Conservation (phyloP, 805 yeast genomes). For the Zygosaccharomyces gambellarensis region DNA sequence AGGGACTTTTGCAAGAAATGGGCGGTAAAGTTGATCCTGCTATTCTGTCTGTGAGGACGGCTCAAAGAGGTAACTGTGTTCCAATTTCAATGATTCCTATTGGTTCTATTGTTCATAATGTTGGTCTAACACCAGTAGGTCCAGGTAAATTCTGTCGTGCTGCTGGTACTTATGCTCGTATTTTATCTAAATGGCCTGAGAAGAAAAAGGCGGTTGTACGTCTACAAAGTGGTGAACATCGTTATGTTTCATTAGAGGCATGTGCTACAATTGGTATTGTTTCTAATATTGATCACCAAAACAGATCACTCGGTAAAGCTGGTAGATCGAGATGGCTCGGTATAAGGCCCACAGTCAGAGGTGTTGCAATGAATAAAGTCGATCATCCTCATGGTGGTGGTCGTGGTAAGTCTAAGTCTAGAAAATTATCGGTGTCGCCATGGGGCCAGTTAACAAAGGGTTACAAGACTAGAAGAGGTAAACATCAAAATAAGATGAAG, state of each 20-base stretch:
- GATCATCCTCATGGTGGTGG: slow-evolving; percentile 99
- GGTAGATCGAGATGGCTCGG: slow-evolving; percentile 92
- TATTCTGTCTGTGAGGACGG: slow-evolving; percentile 75
- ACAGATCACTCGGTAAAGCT: slow-evolving; percentile 88
- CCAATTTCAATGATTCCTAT: slow-evolving; percentile 92
- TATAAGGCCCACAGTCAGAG: slow-evolving; percentile 91
- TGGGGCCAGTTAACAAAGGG: slow-evolving; percentile 95
- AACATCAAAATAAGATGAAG: slow-evolving; percentile 75
- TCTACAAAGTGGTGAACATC: slow-evolving; percentile 87
- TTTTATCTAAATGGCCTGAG: slow-evolving; percentile 72
- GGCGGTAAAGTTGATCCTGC: slow-evolving; percentile 92
- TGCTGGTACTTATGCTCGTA: slow-evolving; percentile 91
- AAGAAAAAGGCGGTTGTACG: slow-evolving; percentile 69
- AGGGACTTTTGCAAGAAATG: slow-evolving; percentile 70
- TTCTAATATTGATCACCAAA: slow-evolving; percentile 89
- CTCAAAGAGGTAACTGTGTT: slow-evolving; percentile 90
- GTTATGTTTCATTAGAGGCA: slow-evolving; percentile 78
- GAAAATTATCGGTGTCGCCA: slow-evolving; percentile 88
- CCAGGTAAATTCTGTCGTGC: slow-evolving; percentile 86
- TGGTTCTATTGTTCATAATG: slow-evolving; percentile 83
- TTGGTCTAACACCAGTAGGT: slow-evolving; percentile 72
- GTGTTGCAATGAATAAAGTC: slow-evolving; percentile 95
- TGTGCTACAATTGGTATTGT: slow-evolving; percentile 93
- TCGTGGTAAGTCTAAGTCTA: slow-evolving; percentile 97
- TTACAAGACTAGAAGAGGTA: slow-evolving; percentile 90